phyloP scores from a whole-genome alignment of 768 basidiomycete species.

The Agrocybe chaxingu region DNA sequence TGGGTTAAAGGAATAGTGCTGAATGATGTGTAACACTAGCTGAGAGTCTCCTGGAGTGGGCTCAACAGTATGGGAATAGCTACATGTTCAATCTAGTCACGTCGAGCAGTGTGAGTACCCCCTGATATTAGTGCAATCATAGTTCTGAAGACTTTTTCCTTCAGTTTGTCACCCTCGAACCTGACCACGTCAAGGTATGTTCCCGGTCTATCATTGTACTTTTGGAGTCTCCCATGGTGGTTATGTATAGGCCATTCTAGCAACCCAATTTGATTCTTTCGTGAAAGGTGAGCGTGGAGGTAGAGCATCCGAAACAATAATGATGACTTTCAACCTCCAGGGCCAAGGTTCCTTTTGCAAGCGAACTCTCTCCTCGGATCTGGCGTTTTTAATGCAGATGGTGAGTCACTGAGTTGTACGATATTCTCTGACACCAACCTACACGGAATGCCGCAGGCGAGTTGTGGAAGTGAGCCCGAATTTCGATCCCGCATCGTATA shows the following conservation, averaged over 20 bases:
- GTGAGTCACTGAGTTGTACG: conserved; percentile 23
- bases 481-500: neutral
- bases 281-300: conserved; percentile 33
- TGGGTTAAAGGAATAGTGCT: neutral
- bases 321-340: conserved; percentile 9
- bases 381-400: conserved; percentile 62
- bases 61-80: conserved; percentile 27
- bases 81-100: conserved; percentile 25
- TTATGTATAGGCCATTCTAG: conserved; percentile 35
- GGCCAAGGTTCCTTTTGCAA: conserved; percentile 20
- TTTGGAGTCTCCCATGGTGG: neutral
- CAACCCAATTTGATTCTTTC: conserved; percentile 46
- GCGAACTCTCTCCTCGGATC: conserved; percentile 42
- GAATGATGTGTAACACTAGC: conserved; percentile 15
- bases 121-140: neutral
- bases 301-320: neutral
- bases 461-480: conserved; percentile 57
- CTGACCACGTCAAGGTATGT: conserved; percentile 42
- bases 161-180: conserved; percentile 41
- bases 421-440: neutral
- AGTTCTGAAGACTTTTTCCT: neutral
- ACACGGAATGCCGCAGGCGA: conserved; percentile 38
- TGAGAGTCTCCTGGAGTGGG: conserved; percentile 23
- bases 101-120: conserved; percentile 24
- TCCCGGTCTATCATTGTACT: neutral